These are phyloP conservation scores for Oryza glaberrima DNA, from an alignment of 176 grass and related monocot species.

Conservation along the genomic window DNA sequence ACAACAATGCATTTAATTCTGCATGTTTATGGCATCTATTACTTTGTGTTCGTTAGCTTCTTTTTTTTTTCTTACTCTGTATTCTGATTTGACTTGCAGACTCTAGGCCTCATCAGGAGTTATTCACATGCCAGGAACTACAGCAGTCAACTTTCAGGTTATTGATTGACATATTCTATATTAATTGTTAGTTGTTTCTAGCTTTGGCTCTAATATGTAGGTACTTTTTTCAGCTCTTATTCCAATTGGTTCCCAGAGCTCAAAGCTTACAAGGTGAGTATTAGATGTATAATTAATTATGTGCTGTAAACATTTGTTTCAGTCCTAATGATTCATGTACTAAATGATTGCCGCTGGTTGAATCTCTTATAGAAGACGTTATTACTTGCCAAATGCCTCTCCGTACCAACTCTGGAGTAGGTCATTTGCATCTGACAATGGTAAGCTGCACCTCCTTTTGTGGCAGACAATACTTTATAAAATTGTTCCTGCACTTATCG, in stretches of 20 bases:
- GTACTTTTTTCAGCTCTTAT: slow-evolving; percentile 38
- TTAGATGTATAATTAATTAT: background rate
- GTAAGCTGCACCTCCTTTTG: slow-evolving; percentile 46
- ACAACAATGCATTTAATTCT: background rate
- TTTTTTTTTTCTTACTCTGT: slow-evolving; percentile 11
- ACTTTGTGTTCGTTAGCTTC: background rate
- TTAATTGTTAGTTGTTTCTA: background rate
- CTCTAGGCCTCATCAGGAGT: slow-evolving; percentile 67
- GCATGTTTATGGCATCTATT: background rate
- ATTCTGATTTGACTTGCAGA: slow-evolving; percentile 41
- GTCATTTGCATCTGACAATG: slow-evolving; percentile 81
- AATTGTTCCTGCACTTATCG: slow-evolving; percentile 7
- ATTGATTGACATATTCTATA: slow-evolving; percentile 15
- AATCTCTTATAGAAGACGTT: slow-evolving; percentile 33
- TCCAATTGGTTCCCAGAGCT: slow-evolving; percentile 46
- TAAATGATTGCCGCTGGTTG: slow-evolving; percentile 11
- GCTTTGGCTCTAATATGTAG: slow-evolving; percentile 8
- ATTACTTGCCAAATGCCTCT: slow-evolving; percentile 62
- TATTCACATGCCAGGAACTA: slow-evolving; percentile 62
- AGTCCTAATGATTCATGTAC: background rate
- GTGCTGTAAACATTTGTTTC: background rate
- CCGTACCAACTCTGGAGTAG: slow-evolving; percentile 83
- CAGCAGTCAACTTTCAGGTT: slow-evolving; percentile 80
- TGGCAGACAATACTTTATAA: slow-evolving; percentile 3
- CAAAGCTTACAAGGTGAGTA: slow-evolving; percentile 45